Evolutionary conservation across 805 yeast species (phyloP).

Genomic region (Spathaspora arborariae): DNA sequence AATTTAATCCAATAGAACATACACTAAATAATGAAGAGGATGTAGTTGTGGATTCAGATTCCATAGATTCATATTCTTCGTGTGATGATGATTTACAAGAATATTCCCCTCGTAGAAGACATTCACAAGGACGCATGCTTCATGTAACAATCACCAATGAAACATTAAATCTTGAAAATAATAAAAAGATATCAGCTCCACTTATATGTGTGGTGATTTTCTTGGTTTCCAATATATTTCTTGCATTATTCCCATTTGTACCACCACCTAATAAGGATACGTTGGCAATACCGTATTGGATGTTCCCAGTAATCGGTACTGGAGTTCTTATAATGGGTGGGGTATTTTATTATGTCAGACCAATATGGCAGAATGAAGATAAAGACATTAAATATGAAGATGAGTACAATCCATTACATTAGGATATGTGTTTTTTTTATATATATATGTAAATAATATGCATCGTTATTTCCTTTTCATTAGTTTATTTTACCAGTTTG

Average conservation of each 20-base stretch:
- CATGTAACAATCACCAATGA: slow-evolving; percentile 12
- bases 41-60: neutral
- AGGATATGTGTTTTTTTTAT: neutral
- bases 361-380: slow-evolving; percentile 1
- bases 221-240: slow-evolving; percentile 43
- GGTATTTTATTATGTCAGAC: slow-evolving; percentile 17
- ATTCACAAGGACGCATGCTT: slow-evolving; percentile 1
- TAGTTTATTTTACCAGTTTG: neutral
- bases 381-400: slow-evolving; percentile 12
- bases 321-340: slow-evolving; percentile 43
- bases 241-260: slow-evolving; percentile 54
- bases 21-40: neutral
- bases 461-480: neutral
- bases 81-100: slow-evolving; percentile 7
- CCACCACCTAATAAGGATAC: slow-evolving; percentile 42
- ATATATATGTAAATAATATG: neutral
- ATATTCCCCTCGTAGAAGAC: slow-evolving; percentile 5
- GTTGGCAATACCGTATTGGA: slow-evolving; percentile 48
- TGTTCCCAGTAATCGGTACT: slow-evolving; percentile 55
- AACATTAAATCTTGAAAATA: neutral
- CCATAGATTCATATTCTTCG: neutral
- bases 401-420: slow-evolving; percentile 6
- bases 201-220: slow-evolving; percentile 32
- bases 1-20: slow-evolving; percentile 12
- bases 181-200: slow-evolving; percentile 21